phyloP scores from a whole-genome alignment of 352 stramenopile species.

The Thraustotheca clavata region DNA sequence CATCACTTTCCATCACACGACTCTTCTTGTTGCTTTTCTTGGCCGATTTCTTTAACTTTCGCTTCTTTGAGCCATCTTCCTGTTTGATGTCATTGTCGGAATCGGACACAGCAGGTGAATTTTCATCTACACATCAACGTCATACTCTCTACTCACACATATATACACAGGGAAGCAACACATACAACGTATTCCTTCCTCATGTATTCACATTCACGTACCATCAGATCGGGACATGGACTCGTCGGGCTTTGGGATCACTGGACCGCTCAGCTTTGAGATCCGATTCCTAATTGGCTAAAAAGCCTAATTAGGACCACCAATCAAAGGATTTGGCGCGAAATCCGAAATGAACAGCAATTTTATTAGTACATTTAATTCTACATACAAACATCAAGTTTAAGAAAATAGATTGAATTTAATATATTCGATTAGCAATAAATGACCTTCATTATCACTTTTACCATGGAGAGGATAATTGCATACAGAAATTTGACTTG shows the following conservation, averaged over 20 bases:
- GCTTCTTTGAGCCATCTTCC: constrained; percentile 42
- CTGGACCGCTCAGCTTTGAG: background rate
- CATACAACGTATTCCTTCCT: background rate
- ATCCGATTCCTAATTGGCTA: too few species aligned
- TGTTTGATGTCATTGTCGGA: constrained; percentile 51
- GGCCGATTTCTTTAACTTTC: constrained; percentile 41
- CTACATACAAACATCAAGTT: too few species aligned
- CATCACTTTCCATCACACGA: constrained; percentile 39
- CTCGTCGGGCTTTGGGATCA: background rate
- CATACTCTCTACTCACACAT: background rate
- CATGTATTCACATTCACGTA: background rate
- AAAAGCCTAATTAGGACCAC: constrained; percentile 1
- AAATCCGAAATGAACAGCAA: too few species aligned
- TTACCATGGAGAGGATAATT: too few species aligned
- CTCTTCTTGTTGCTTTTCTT: constrained; percentile 59
- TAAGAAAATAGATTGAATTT: too few species aligned
- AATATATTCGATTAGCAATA: too few species aligned
- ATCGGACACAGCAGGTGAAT: constrained; percentile 75
- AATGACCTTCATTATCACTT: too few species aligned
- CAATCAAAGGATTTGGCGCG: too few species aligned
- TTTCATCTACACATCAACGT: background rate
- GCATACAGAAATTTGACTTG: too few species aligned
- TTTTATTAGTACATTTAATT: too few species aligned
- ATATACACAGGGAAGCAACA: background rate
- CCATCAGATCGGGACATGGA: constrained; percentile 11